Percentiles rank a stretch among this genome's conserved stretches.
Evolutionary conservation across 2,329 filamentous ascomycete species (phyloP).

Genomic region (Massarina eburnea): DNA sequence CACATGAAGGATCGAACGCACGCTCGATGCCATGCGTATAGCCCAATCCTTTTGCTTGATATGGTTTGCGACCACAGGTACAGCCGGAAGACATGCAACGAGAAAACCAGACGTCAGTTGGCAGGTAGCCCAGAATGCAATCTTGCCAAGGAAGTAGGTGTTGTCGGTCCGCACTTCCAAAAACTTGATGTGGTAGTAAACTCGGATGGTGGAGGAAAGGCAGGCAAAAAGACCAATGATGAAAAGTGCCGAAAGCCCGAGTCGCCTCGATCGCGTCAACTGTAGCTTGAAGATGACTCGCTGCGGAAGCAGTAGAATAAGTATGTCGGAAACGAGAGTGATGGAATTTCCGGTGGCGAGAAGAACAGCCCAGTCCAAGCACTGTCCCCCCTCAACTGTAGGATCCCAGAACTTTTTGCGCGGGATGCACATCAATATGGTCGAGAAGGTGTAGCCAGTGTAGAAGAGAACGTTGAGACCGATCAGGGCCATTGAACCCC

Average conservation of each 20-base stretch:
- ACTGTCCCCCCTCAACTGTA: neutral
- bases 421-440: constrained; percentile 2
- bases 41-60: neutral
- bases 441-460: neutral
- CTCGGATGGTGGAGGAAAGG: neutral
- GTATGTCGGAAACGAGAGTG: neutral
- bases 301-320: constrained; percentile 3
- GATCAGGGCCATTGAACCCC: neutral
- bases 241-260: constrained; percentile 1
- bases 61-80: neutral
- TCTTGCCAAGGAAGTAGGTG: neutral
- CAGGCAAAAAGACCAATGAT: constrained; percentile 4
- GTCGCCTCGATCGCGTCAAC: neutral
- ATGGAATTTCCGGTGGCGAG: neutral
- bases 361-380: constrained; percentile 2
- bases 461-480: constrained; percentile 1
- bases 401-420: constrained; percentile 2
- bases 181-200: constrained; percentile 1
- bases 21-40: neutral
- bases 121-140: neutral
- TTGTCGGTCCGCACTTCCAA: neutral
- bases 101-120: constrained; percentile 4
- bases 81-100: constrained; percentile 1
- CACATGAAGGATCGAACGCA: neutral
- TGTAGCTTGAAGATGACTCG: constrained; percentile 3